Percentiles rank a stretch among this genome's conserved stretches.
Conservation (phyloP, 768 basidiomycete species). For the Leucosporidium creatinivorum region DNA sequence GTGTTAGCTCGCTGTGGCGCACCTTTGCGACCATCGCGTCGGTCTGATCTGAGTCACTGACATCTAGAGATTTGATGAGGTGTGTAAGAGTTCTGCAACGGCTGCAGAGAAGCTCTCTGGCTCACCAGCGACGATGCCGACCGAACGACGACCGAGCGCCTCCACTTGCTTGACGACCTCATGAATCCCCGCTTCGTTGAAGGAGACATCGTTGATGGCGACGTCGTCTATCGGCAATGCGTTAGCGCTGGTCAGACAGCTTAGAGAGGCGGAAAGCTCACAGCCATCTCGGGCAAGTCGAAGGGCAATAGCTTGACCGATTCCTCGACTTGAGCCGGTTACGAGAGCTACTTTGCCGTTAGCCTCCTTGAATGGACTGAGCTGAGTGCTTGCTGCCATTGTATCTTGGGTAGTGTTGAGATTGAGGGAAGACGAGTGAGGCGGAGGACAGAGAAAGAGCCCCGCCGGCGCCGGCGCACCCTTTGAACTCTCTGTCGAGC, state of each 20-base stretch:
- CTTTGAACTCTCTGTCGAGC: no score
- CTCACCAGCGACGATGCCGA: conserved; percentile 14
- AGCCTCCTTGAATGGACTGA: no score
- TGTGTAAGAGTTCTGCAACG: neutral
- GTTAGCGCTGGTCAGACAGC: no score
- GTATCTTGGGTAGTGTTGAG: no score
- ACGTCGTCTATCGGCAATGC: neutral
- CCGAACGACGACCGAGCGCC: conserved; percentile 12
- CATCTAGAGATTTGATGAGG: neutral
- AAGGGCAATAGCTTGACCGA: conserved; percentile 25
- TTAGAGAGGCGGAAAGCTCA: neutral
- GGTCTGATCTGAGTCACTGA: conserved; percentile 10
- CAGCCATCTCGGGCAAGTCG: conserved; percentile 24
- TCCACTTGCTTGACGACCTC: conserved; percentile 21
- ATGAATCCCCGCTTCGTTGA: conserved; percentile 7
- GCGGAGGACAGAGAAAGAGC: no score
- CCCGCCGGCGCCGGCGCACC: no score
- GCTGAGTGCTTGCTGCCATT: no score
- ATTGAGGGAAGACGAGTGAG: no score
- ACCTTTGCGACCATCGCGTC: conserved; percentile 15
- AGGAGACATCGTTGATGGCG: conserved; percentile 25
- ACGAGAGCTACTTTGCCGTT: neutral
- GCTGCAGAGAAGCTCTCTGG: neutral
- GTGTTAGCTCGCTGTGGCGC: no score
- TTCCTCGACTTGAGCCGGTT: conserved; percentile 16